Percentiles rank a stretch among this genome's conserved stretches.
phyloP scores from a whole-genome alignment of 1,284 basidiomycete genomes.

The Sphaerobolus stellatus region DNA sequence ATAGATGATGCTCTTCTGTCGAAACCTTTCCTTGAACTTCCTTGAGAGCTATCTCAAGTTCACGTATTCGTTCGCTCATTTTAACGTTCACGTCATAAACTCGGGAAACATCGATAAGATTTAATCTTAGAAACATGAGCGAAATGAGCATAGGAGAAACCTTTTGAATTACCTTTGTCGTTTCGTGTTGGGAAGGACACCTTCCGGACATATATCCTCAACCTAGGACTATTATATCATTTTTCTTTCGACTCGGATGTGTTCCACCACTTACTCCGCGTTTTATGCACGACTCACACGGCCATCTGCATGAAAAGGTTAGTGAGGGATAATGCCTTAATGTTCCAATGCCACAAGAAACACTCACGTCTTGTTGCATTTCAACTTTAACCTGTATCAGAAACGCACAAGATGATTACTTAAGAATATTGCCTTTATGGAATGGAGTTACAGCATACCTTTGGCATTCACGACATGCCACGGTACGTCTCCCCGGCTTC shows the following conservation, averaged over 20 bases:
- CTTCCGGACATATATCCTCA: neutral
- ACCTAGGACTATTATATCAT: too few relatives aligned
- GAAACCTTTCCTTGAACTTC: conserved; percentile 27
- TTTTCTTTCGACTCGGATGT: too few relatives aligned
- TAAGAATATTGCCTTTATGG: neutral
- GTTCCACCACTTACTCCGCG: neutral
- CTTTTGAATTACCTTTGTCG: neutral
- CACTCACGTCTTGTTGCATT: neutral
- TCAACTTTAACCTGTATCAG: neutral
- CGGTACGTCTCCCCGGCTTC: neutral
- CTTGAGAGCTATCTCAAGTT: conserved; percentile 54
- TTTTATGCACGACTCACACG: neutral
- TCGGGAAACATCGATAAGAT: neutral
- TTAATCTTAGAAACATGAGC: neutral
- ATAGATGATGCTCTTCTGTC: neutral
- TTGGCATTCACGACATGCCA: conserved; percentile 1
- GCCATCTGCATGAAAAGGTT: neutral
- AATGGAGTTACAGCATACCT: too few relatives aligned
- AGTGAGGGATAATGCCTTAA: too few relatives aligned
- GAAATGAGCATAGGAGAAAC: neutral
- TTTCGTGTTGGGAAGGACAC: neutral
- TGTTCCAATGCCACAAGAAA: neutral
- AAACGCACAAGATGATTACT: neutral
- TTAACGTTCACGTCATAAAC: neutral
- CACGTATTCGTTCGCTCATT: conserved; percentile 49